phyloP scores from a whole-genome alignment of 2,329 filamentous ascomycete genomes.

The Botryosphaeria agaves region DNA sequence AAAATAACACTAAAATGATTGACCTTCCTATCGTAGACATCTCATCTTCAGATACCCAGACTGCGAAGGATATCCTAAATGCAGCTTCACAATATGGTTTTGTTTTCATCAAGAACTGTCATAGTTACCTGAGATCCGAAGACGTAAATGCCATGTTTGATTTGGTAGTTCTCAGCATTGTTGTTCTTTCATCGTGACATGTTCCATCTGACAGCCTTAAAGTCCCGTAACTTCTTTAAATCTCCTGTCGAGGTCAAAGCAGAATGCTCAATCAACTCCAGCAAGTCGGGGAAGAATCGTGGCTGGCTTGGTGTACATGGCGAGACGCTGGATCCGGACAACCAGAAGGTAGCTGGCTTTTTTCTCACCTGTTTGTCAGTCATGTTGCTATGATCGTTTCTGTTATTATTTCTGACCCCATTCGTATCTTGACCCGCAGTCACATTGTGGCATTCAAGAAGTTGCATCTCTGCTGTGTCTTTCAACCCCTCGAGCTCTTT shows the following conservation, averaged over 20 bases:
- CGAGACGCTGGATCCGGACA: conserved; percentile 72
- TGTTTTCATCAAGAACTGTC: conserved; percentile 68
- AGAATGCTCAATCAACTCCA: conserved; percentile 53
- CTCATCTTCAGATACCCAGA: conserved; percentile 39
- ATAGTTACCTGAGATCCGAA: conserved; percentile 39
- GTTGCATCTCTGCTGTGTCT: too few species aligned
- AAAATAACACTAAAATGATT: too few species aligned
- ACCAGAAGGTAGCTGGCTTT: conserved; percentile 67
- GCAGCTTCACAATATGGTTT: conserved; percentile 77
- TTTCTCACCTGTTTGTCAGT: too few species aligned
- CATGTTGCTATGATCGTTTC: too few species aligned
- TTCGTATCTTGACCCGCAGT: too few species aligned
- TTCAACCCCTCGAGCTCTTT: too few species aligned
- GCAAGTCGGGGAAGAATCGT: conserved; percentile 46
- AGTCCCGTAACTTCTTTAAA: conserved; percentile 59
- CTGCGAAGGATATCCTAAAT: conserved; percentile 51
- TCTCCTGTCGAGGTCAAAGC: conserved; percentile 56
- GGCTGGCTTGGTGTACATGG: conserved; percentile 82
- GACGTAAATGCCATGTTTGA: conserved; percentile 57
- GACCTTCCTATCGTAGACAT: conserved; percentile 72
- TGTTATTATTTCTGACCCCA: too few species aligned
- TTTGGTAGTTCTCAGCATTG: conserved; percentile 33
- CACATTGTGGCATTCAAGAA: too few species aligned
- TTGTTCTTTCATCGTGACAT: conserved; percentile 2
- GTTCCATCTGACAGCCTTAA: neutral